Evolutionary conservation across 495 filamentous ascomycete species (phyloP).

Genomic region (Clavariopsis aquatica): DNA sequence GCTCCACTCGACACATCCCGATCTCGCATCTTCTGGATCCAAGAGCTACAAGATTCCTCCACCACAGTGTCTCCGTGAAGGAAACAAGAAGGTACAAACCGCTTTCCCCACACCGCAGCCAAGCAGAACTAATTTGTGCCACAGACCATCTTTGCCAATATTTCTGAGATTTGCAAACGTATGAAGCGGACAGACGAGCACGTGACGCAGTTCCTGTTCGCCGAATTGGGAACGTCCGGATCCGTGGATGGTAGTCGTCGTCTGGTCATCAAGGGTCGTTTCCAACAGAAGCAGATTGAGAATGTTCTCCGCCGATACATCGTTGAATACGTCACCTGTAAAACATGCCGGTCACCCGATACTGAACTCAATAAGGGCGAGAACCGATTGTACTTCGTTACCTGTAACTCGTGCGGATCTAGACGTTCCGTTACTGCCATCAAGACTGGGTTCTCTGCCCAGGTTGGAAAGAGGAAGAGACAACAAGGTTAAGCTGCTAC

Average conservation of each 20-base stretch:
- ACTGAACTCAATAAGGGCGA: constrained; percentile 98
- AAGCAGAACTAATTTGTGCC: neutral
- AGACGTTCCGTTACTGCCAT: constrained; percentile 92
- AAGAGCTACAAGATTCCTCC: constrained; percentile 98
- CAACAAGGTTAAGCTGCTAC: constrained; percentile 52
- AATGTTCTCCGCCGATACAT: constrained; percentile 93
- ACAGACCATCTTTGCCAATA: constrained; percentile 94
- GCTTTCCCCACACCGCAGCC: neutral
- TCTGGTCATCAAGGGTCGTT: constrained; percentile 96
- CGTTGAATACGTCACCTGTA: constrained; percentile 98
- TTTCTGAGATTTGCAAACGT: constrained; percentile 84
- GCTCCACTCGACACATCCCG: constrained; percentile 89
- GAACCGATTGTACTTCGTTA: constrained; percentile 88
- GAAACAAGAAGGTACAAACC: constrained; percentile 75
- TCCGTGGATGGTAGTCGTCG: constrained; percentile 89
- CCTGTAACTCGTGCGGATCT: constrained; percentile 84
- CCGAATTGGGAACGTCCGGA: constrained; percentile 94
- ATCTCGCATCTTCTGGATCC: constrained; percentile 80
- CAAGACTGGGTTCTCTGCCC: constrained; percentile 99
- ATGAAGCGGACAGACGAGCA: constrained; percentile 99
- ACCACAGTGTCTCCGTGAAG: constrained; percentile 98
- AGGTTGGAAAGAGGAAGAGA: constrained; percentile 92
- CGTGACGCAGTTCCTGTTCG: constrained; percentile 94
- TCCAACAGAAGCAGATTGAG: constrained; percentile 98
- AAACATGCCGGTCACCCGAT: constrained; percentile 91